Evolutionary conservation across 1,284 basidiomycete species (phyloP), one percentile per base, ranked within the genome.

Genomic region (Kalmanozyma brasiliensis): DNA sequence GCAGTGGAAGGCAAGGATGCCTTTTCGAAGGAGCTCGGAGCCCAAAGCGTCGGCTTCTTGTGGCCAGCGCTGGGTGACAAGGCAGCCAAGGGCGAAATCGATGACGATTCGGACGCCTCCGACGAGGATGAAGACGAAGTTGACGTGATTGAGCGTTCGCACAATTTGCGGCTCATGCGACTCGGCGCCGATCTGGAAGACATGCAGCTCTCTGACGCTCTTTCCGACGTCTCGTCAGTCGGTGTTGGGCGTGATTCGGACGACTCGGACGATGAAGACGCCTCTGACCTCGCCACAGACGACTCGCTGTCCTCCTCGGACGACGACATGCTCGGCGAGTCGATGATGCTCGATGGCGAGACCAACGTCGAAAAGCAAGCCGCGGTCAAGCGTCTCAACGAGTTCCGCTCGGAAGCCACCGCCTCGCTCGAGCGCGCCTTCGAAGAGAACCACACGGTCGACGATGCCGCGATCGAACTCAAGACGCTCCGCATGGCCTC

Each of bases 401-500:
- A 94, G 79, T 95, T 95, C 84, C 85, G 84, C 42, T 84, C 84
- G 29, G 93, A 95, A 82, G 92, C 91, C 44, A 84, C 82, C 16
- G 89, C 89, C 66, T 93, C 92, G 16, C 86, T 95, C 45, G 90
- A 92, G 58, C 90, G 93, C 56, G 93, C 93, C 20, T 94, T 94
- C 81, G 86, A 88, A n/a, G 93, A 95, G 83, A 89, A 87, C 1
- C 93, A 95, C 84, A 91, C 90, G 5, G 88, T 94, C 48, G 93
- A 94, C 76, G 93, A 95, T 83, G 92, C 93, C 1, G 87, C 91
- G 0, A 92, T 95, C 73, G 93, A 95, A 80, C 87, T 95, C 72
- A 95, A 94, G 85, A 95, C 93, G 47, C 86, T 95, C 49, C 89
- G 93, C 42, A 95, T 95, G 93, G 92, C 93, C 37, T 90, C 89